A percentile compares a stretch with the other conserved stretches of the same genome.
phyloP scores from a whole-genome alignment of 2,329 filamentous ascomycete genomes.

The Neonectria magnoliae region DNA sequence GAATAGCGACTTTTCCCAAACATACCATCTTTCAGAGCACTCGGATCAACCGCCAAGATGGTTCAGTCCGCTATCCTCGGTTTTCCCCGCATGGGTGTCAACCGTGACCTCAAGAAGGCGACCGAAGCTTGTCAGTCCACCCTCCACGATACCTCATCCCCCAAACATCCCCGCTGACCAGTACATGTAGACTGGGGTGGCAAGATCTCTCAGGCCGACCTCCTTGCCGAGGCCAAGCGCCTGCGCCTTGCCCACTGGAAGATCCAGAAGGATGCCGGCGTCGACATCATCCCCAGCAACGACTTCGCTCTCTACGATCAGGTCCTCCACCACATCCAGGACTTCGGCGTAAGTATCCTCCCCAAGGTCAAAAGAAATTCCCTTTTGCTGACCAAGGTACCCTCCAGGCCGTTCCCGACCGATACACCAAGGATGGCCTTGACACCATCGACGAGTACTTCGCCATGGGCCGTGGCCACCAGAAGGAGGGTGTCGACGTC shows the following conservation, averaged over 20 bases:
- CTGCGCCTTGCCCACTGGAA: constrained; percentile 98
- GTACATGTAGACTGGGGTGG: constrained; percentile 76
- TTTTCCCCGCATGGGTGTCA: constrained; percentile 98
- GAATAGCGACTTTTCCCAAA: constrained; percentile 22
- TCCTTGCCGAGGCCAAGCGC: constrained; percentile 94
- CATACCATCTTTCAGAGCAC: constrained; percentile 33
- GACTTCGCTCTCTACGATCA: constrained; percentile 99
- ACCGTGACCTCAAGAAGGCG: constrained; percentile 99
- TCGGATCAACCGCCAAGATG: constrained; percentile 59
- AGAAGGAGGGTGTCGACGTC: constrained; percentile 93
- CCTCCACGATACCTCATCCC: constrained; percentile 13
- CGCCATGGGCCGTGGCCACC: constrained; percentile 98
- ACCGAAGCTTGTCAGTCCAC: constrained; percentile 84
- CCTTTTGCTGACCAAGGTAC: constrained; percentile 25
- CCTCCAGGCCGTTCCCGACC: constrained; percentile 83
- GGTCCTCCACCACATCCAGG: constrained; percentile 96
- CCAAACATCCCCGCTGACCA: constrained; percentile 32
- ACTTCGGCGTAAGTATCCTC: constrained; percentile 81
- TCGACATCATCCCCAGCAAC: constrained; percentile 98
- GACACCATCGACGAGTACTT: constrained; percentile 96
- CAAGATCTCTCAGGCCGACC: constrained; percentile 91
- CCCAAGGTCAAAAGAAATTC: not conserved
- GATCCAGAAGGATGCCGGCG: constrained; percentile 98
- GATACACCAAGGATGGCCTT: constrained; percentile 91
- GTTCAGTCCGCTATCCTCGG: constrained; percentile 84